Evolutionary conservation across 2,329 filamentous ascomycete species (phyloP), one percentile per base, ranked within the genome.

Genomic region (Monilinia polystroma): DNA sequence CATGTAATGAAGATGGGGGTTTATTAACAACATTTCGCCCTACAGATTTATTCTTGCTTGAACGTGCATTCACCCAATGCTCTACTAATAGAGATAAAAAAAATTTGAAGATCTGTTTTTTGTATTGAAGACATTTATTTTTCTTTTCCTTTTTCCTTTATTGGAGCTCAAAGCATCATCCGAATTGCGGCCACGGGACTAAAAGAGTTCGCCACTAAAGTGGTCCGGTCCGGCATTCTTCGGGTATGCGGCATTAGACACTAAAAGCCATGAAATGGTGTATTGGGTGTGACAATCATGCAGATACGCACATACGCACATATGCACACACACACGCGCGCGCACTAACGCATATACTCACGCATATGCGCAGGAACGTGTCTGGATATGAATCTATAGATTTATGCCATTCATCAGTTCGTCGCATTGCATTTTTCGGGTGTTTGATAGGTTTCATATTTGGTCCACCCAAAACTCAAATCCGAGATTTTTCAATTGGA

Each of bases 31-130:
- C 5, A 8, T 35, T 1, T 35, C 38, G 20, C 32, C 14, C 1
- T 18, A 16, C 41, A 66, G 56, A 66, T 66, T 66, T 47, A 66
- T 66, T 54, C 56, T 66, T 53, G 64, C 38, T 20, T 66, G 35
- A 63, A n/a, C 8, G 29, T 12, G 32, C 32, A 35, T 35, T 35
- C 32, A 35, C 32, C 1, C 32, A 35, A 7, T 35, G 26, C 7
- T 47, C 11, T 59, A 47, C 26, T 20, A 18, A 18, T 38, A 14
- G 32, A 12, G 16, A 20, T 49, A 35, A 11, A 23, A 11, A 23
- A n/a, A 14, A 49, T 16, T 51, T 49, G n/a, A 56, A 35, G 12
- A 49, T 23, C 7, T 16, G 32, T 18, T 16, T 18, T 23, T 4
- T 16, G 32, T 18, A 4, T 18, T 18, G 3, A 8, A 6, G 7